Percentiles rank a stretch among this genome's conserved stretches.
phyloP scores from a whole-genome alignment of 2,329 filamentous ascomycete genomes.

The Neopestalotiopsis rosae region DNA sequence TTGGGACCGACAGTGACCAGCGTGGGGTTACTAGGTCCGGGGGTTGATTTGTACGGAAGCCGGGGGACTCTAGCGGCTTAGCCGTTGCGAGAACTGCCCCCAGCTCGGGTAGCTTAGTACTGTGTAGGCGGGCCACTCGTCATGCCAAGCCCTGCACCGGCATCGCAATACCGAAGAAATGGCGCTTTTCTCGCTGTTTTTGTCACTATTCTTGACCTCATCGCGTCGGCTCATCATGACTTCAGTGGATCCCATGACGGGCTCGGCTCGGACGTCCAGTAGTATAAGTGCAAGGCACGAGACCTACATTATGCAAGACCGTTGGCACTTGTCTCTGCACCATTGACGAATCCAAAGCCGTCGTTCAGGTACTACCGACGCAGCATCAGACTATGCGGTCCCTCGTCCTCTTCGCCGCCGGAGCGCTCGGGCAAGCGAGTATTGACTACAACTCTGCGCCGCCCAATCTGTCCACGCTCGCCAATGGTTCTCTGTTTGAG shows the following conservation, averaged over 20 bases:
- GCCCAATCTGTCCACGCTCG: conserved; percentile 44
- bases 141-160: not conserved
- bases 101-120: not conserved
- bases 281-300: not conserved
- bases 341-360: not conserved
- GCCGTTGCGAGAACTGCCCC: not conserved
- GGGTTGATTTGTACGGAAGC: not conserved
- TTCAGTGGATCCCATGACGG: not conserved
- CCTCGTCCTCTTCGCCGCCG: not conserved
- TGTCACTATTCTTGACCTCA: not conserved
- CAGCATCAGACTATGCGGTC: not conserved
- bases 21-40: not conserved
- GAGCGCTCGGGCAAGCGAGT: not conserved
- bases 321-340: not conserved
- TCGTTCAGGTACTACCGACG: not conserved
- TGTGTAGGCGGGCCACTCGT: not conserved
- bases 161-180: not conserved
- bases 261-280: not conserved
- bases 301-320: not conserved
- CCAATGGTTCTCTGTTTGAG: conserved; percentile 41
- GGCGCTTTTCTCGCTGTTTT: not conserved
- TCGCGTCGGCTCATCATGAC: not conserved
- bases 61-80: not conserved
- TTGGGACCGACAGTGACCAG: not conserved
- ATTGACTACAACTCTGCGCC: conserved; percentile 43